phyloP scores from a whole-genome alignment of 2,329 filamentous ascomycete genomes.

The Emmonsiellopsis sp. region DNA sequence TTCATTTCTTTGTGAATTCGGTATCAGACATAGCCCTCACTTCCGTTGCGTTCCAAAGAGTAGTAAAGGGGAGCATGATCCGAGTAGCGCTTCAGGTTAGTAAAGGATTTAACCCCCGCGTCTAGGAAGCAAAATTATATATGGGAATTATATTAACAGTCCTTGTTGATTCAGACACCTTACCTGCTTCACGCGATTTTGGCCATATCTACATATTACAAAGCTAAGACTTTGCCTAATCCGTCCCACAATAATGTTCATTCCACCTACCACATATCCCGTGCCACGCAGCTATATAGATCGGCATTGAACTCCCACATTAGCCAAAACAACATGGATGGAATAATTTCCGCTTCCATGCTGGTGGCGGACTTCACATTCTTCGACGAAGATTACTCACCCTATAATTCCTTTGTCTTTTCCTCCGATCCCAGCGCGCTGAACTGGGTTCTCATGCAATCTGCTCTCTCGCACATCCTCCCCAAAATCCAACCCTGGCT shows the following conservation, averaged over 20 bases:
- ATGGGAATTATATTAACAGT: background rate
- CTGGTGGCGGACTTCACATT: slow-evolving; percentile 28
- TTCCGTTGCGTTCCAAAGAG: slow-evolving; percentile 6
- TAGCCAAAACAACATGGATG: slow-evolving; percentile 26
- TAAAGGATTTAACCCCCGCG: background rate
- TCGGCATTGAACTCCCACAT: slow-evolving; percentile 19
- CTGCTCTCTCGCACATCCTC: slow-evolving; percentile 24
- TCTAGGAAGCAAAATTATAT: background rate
- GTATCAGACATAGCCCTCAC: slow-evolving; percentile 11
- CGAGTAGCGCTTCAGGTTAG: slow-evolving; percentile 22
- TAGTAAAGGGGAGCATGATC: slow-evolving; percentile 19
- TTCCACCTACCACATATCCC: slow-evolving; percentile 29
- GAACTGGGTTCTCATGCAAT: slow-evolving; percentile 29
- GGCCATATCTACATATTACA: slow-evolving; percentile 22
- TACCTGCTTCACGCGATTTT: slow-evolving; percentile 30
- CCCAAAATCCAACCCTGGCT: slow-evolving; percentile 17
- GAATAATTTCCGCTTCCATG: slow-evolving; percentile 28
- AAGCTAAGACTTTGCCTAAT: slow-evolving; percentile 19
- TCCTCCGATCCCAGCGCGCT: slow-evolving; percentile 20
- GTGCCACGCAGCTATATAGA: slow-evolving; percentile 25
- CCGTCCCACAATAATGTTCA: slow-evolving; percentile 18
- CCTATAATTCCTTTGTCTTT: slow-evolving; percentile 27
- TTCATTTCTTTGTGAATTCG: slow-evolving; percentile 21
- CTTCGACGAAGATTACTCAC: slow-evolving; percentile 18
- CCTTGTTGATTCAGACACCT: slow-evolving; percentile 17